Evolutionary conservation across 768 basidiomycete genomes (phyloP).

Genomic region (Boletus rubescentipes): DNA sequence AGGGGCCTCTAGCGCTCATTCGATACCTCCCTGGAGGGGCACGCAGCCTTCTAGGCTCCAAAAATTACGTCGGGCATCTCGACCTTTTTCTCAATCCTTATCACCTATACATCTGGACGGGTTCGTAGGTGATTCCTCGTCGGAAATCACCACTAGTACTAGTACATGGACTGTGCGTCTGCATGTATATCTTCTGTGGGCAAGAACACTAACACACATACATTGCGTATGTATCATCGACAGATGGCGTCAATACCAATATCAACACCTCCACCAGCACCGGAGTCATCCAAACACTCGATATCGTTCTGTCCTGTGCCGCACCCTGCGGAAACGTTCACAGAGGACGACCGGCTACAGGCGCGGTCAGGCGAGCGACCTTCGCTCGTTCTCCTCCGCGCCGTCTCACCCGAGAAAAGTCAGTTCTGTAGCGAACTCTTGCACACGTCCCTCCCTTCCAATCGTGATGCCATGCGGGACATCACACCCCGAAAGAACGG

Average conservation of each 20-base stretch:
- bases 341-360: conserved; percentile 28
- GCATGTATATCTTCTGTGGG: neutral
- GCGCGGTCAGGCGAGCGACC: conserved; percentile 23
- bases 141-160: neutral
- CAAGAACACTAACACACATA: neutral
- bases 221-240: neutral
- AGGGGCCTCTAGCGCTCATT: neutral
- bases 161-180: conserved; percentile 20
- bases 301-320: conserved; percentile 26
- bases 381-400: conserved; percentile 20
- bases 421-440: conserved; percentile 26
- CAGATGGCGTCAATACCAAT: conserved; percentile 8
- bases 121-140: neutral
- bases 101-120: neutral
- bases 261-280: neutral
- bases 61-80: conserved; percentile 16
- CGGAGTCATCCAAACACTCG: neutral
- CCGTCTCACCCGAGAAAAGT: conserved; percentile 22
- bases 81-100: neutral
- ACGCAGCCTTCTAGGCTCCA: conserved; percentile 15
- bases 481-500: conserved; percentile 34
- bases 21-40: conserved; percentile 4
- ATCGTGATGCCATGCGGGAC: conserved; percentile 23
- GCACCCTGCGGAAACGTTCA: conserved; percentile 29
- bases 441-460: conserved; percentile 27